Evolutionary conservation across 2,329 filamentous ascomycete genomes (phyloP), one percentile per base, ranked within the genome.

Genomic region (Exophiala spinifera): DNA sequence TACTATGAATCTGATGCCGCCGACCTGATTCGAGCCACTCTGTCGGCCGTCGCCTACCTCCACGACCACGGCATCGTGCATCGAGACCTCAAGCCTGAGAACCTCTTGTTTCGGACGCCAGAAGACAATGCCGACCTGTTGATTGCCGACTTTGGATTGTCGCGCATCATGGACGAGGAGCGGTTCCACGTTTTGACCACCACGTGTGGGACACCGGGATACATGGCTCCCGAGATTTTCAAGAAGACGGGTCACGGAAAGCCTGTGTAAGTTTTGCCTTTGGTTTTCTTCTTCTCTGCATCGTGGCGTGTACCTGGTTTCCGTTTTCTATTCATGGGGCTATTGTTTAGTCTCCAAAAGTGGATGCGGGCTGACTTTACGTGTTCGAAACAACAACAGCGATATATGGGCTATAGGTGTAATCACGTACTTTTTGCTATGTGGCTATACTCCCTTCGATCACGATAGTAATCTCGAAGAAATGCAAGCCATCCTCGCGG

Each of bases 171-270:
- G 92, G 94, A 99, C 68, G 94, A 97, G 74, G 91, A 96, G 73
- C 89, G 96, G 69, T 97, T 97, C 72, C 94, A 97, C 69, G 92
- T 97, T 25, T 77, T 99, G 59, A 99, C 94, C 10, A 99, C 94
- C 0, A 99, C 94, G 1, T 99, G 94, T 70, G 94, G 94, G 56
- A 99, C 94, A 1, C 94, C 94, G 3, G 94, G 94, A 46, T 99
- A 99, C 74, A 99, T 99, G 94, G 94, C 94, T 1, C 94, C 94
- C 19, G 94, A 99, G 72, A 99, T 99, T 66, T 99, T 99, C 76
- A 96, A 96, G 73, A 99, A 99, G 79, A 91, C 88, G 6, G 94
- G 94, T 21, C 94, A 99, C 70, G 94, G 94, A 60, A 99, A 97
- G 74, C 91, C 94, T 64, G 94, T 99, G 82, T 85, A 78, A 62